Conservation (phyloP, 139 green algal species). For the Picochlorum sp. region DNA sequence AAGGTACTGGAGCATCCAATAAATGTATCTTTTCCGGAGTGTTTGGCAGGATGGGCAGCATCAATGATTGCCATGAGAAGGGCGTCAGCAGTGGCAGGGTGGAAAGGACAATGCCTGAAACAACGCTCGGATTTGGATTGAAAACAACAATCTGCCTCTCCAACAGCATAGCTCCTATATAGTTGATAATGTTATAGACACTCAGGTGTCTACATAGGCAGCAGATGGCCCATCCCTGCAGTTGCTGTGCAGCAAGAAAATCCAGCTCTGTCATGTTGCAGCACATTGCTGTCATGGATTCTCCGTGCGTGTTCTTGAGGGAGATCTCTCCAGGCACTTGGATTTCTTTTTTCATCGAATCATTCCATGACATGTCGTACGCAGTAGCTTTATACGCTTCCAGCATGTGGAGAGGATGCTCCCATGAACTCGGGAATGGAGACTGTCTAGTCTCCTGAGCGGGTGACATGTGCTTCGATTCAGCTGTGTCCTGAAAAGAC, state of each 20-base stretch:
- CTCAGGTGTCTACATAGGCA: constrained; percentile 64
- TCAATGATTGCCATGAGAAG: constrained; percentile 76
- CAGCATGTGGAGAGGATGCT: background rate
- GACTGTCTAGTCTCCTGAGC: constrained; percentile 35
- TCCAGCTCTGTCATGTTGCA: background rate
- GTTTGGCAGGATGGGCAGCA: constrained; percentile 72
- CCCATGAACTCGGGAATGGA: constrained; percentile 23
- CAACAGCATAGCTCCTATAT: constrained; percentile 69
- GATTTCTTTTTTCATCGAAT: background rate
- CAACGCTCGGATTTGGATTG: constrained; percentile 67
- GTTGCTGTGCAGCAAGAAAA: constrained; percentile 14
- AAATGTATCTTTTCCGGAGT: constrained; percentile 28
- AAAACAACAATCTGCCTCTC: constrained; percentile 86
- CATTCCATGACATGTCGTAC: background rate
- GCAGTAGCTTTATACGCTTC: background rate
- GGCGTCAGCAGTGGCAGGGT: constrained; percentile 76
- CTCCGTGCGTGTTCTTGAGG: background rate
- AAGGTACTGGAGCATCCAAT: constrained; percentile 59
- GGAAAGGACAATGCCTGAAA: constrained; percentile 58
- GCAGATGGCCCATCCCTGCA: constrained; percentile 56
- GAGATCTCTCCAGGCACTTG: background rate
- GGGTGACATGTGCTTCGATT: constrained; percentile 4
- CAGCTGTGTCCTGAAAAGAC: background rate
- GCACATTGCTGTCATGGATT: background rate
- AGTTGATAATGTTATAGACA: constrained; percentile 68